Evolutionary conservation across 2,329 filamentous ascomycete genomes (phyloP), one percentile per base, ranked within the genome.

Genomic region (Apiospora koreana): DNA sequence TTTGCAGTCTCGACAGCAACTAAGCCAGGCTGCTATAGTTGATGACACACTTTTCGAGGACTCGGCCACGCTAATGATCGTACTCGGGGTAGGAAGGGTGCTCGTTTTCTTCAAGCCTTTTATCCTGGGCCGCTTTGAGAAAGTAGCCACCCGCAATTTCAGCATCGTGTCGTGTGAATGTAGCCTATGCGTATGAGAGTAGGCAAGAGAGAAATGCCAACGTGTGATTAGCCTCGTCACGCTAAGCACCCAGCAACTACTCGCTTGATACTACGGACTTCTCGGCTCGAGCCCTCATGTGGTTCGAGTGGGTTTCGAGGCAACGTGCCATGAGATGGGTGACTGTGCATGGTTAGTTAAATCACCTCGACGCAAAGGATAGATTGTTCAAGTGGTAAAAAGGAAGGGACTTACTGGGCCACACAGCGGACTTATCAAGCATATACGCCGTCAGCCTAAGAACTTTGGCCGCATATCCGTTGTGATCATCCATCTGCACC

Each of bases 391-490:
- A 2, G 31, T 6, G 21, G 12, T 21, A n/a, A 21, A 31, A 35
- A 31, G 50, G 28, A 25, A 3, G 3, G 16, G 6, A 84, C 90
- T 86, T 84, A 95, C 93, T 92, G 80, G 95, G 95, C 95, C 96
- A 99, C 38, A 97, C 94, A 74, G 93, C 92, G 73, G 94, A 93
- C 82, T 94, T 94, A 75, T 95, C 93, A 73, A 98, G 87, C 87
- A 97, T 93, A 81, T 94, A 92, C 65, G 94, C 93, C 73, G 93
- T 96, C 69, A 96, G 88, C 76, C 93, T 89, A 76, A 98, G 83
- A 65, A 98, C 90, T 83, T 95, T 96, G 72, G 92, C 92, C 35
- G 93, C 94, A 79, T 93, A 96, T 45, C 95, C 94, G 69, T 89
- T 90, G 76, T 91, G 85, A 70, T 89, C 87, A 76, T 86, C 85